Evolutionary conservation across 2,329 filamentous ascomycete genomes (phyloP), one percentile per base, ranked within the genome.

Genomic region (Peltaster fructicola): DNA sequence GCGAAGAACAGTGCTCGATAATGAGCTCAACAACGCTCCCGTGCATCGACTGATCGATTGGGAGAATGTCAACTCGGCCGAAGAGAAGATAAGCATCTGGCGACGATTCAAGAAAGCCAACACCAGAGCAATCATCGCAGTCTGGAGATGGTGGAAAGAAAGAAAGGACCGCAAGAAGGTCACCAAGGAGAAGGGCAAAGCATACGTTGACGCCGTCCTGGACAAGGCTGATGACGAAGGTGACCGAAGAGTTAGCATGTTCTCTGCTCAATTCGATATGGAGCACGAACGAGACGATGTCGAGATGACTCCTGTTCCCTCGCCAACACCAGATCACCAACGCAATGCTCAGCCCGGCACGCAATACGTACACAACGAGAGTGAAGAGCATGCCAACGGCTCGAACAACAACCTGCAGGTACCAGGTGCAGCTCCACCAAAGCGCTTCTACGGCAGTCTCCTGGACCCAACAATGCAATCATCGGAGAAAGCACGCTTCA

Each of bases 291-390:
- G 78, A 30, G 78, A 77, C 14, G 48, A 46, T 23, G 91, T 98
- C 26, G 82, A 85, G 44, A 91, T 98, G 84, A 95, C 84, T 0
- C 84, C 85, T 1, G 84, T 98, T 10, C 73, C 77, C 2, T 93
- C 84, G 2, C 82, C 81, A 4, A 58, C 71, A 2, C 73, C 73
- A 2, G 62, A 62, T 22, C 51, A 59, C 23, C 48, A 47, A 44
- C 55, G 36, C 41, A 24, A 44, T 53, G 42, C 43, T 61, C n/a
- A n/a, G n/a, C n/a, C n/a, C n/a, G 36, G 54, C 52, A 11, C 48
- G n/a, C 30, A 36, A 15, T 30, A 30, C 22, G 24, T 26, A 15
- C 27, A 29, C 15, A 27, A 34, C 17, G 23, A 20, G 15, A 19
- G 14, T 13, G 25, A 31, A 17, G 27, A 29, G 8, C 22, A 38